These are phyloP conservation scores for Cyberlindnera saturnus DNA, from an alignment of 805 yeast genomes.

Conservation along the genomic window DNA sequence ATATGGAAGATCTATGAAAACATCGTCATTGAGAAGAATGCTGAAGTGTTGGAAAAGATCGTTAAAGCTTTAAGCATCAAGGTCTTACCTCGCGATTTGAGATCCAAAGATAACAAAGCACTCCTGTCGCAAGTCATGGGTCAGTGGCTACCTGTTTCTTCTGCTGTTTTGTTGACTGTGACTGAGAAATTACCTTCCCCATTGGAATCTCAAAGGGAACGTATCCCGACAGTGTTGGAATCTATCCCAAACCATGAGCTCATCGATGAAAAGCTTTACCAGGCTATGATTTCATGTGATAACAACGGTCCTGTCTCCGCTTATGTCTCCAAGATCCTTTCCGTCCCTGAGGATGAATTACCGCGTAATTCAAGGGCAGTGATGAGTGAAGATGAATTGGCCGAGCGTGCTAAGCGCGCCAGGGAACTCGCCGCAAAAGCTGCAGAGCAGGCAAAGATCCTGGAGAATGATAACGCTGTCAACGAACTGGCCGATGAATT, in stretches of 20 bases:
- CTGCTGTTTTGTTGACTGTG: slow-evolving; percentile 77
- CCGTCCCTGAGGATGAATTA: slow-evolving; percentile 75
- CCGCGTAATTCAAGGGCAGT: slow-evolving; percentile 46
- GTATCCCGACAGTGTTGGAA: slow-evolving; percentile 63
- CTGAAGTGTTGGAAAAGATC: slow-evolving; percentile 69
- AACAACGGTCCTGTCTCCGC: slow-evolving; percentile 61
- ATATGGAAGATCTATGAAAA: slow-evolving; percentile 88
- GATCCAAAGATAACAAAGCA: slow-evolving; percentile 68
- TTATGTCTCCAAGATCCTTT: slow-evolving; percentile 83
- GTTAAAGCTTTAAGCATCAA: slow-evolving; percentile 63
- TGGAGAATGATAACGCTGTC: slow-evolving; percentile 11
- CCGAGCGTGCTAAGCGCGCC: slow-evolving; percentile 58
- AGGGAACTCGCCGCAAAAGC: slow-evolving; percentile 65
- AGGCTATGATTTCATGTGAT: slow-evolving; percentile 64
- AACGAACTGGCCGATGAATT: slow-evolving; percentile 22
- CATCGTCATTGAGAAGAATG: slow-evolving; percentile 56
- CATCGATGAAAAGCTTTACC: slow-evolving; percentile 42
- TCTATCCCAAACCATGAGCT: slow-evolving; percentile 45
- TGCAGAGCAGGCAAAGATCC: slow-evolving; percentile 43
- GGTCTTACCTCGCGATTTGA: slow-evolving; percentile 66
- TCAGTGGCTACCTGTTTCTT: slow-evolving; percentile 93
- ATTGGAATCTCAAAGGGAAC: slow-evolving; percentile 57
- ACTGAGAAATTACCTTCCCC: slow-evolving; percentile 87
- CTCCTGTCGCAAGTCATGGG: slow-evolving; percentile 65
- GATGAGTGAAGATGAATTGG: slow-evolving; percentile 48